phyloP scores from a whole-genome alignment of 2,329 filamentous ascomycete species.

The Arthrinium puccinioides region DNA sequence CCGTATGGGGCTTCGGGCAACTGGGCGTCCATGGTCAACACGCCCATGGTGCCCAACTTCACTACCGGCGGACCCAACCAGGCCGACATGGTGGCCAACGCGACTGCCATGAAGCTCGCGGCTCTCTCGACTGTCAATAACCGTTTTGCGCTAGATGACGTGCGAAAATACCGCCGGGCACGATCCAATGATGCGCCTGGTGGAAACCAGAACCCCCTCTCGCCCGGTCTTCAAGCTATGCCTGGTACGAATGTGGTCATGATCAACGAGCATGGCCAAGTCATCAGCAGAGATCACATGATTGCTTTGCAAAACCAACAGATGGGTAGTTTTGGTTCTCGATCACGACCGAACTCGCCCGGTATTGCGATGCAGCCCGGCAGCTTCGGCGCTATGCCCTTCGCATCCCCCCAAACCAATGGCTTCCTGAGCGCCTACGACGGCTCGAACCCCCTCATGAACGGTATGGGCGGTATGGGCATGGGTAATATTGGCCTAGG shows the following conservation, averaged over 20 bases:
- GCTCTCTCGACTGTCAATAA: conserved; percentile 98
- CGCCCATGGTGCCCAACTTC: conserved; percentile 88
- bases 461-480: conserved; percentile 53
- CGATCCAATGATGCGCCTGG: conserved; percentile 78
- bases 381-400: conserved; percentile 56
- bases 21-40: conserved; percentile 98
- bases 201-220: conserved; percentile 52
- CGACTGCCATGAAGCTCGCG: conserved; percentile 97
- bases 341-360: conserved; percentile 85
- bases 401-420: conserved; percentile 87
- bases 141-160: conserved; percentile 91
- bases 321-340: conserved; percentile 51
- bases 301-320: conserved; percentile 69
- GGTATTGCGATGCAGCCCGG: conserved; percentile 71
- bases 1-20: conserved; percentile 80
- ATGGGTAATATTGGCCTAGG: conserved; percentile 65
- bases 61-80: conserved; percentile 60
- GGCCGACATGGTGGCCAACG: conserved; percentile 97
- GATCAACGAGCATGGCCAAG: conserved; percentile 89
- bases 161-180: conserved; percentile 88
- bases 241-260: conserved; percentile 77
- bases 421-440: conserved; percentile 90
- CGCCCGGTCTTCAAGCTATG: conserved; percentile 58
- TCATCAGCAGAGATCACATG: conserved; percentile 79
- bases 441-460: conserved; percentile 60